A percentile compares a stretch with the other conserved stretches of the same genome.
phyloP scores from a whole-genome alignment of 1,284 basidiomycete species.

The Ustilago bromivora region DNA sequence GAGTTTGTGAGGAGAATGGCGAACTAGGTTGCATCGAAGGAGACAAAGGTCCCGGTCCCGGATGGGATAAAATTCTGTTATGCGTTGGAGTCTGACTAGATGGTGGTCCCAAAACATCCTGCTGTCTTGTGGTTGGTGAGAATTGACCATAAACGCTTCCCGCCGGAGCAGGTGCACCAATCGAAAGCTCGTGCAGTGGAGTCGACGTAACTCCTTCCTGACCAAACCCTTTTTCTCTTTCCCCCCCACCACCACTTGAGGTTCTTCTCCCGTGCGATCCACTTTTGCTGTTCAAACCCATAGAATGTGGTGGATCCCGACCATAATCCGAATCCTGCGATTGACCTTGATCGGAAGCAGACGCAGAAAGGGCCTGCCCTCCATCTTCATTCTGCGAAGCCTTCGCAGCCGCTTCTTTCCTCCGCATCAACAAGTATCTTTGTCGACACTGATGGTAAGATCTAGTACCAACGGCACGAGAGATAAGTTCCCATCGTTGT shows the following conservation, averaged over 20 bases:
- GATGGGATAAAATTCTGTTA: constrained; percentile 36
- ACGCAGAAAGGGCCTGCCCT: constrained; percentile 38
- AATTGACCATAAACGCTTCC: constrained; percentile 47
- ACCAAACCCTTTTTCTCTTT: background rate
- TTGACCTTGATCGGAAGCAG: constrained; percentile 47
- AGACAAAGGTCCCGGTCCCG: constrained; percentile 21
- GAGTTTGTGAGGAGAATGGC: constrained; percentile 37
- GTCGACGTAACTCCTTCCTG: constrained; percentile 33
- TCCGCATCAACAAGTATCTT: constrained; percentile 67
- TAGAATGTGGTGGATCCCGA: constrained; percentile 18
- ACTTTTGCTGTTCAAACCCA: constrained; percentile 29
- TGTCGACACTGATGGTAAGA: constrained; percentile 69
- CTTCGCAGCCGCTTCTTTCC: constrained; percentile 65
- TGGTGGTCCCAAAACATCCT: constrained; percentile 10
- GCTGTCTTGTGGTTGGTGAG: constrained; percentile 18
- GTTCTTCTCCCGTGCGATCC: constrained; percentile 23
- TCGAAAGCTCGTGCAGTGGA: constrained; percentile 53
- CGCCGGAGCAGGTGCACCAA: constrained; percentile 46
- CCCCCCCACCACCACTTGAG: constrained; percentile 11
- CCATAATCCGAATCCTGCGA: constrained; percentile 49
- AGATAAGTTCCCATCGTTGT: constrained; percentile 69
- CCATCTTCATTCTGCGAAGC: constrained; percentile 34
- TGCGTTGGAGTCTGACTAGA: constrained; percentile 39
- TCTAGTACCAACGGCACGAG: constrained; percentile 66
- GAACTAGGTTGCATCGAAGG: constrained; percentile 41